Evolutionary conservation across 768 basidiomycete genomes (phyloP).

Genomic region (Rhizopogon sp.): DNA sequence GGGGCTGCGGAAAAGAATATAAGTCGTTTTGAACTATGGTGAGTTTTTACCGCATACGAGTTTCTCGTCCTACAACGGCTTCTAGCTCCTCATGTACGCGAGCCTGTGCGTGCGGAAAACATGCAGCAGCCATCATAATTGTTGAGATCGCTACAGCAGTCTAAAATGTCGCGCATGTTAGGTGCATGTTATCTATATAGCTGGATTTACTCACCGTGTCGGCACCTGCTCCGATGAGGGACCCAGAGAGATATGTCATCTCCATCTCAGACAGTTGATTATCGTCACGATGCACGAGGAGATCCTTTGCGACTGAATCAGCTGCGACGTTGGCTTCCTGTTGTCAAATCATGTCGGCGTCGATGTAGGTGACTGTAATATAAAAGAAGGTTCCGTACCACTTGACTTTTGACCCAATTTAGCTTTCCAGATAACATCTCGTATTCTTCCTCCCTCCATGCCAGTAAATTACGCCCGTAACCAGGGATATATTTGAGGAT

Average conservation of each 20-base stretch:
- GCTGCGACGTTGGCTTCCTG: constrained; percentile 10
- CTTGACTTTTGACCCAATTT: constrained; percentile 35
- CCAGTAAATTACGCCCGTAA: constrained; percentile 50
- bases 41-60: constrained; percentile 16
- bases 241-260: constrained; percentile 53
- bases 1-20: constrained; percentile 27
- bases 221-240: constrained; percentile 59
- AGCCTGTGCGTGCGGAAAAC: constrained; percentile 28
- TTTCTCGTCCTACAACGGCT: constrained; percentile 28
- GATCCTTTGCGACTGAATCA: constrained; percentile 46
- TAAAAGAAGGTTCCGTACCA: constrained; percentile 26
- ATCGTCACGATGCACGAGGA: constrained; percentile 40
- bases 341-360: constrained; percentile 6
- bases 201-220: constrained; percentile 36
- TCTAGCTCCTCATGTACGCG: constrained; percentile 34
- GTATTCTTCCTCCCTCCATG: constrained; percentile 51
- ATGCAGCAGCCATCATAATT: constrained; percentile 34
- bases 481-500: constrained; percentile 48
- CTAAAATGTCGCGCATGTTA: constrained; percentile 2
- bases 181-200: not conserved
- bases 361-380: constrained; percentile 15
- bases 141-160: constrained; percentile 21
- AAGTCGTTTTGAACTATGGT: not conserved
- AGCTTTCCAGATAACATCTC: constrained; percentile 44
- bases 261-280: constrained; percentile 48